phyloP scores from a whole-genome alignment of 768 basidiomycete species.

The Russula virescens region DNA sequence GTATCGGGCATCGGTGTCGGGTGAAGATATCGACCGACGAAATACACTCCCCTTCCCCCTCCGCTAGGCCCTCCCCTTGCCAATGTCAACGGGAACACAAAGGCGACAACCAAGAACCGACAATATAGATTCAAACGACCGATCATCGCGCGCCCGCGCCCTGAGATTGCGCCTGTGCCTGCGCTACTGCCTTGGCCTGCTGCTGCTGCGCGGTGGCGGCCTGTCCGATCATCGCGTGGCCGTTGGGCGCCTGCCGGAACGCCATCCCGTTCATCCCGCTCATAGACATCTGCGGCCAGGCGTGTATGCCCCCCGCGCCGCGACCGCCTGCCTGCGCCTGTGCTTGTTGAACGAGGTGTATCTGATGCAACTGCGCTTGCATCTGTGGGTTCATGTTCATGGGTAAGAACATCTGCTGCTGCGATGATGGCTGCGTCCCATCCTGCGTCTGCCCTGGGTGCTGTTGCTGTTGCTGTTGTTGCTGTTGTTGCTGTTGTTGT shows the following conservation, averaged over 20 bases:
- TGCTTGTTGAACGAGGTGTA: background rate
- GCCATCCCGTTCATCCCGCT: constrained; percentile 3
- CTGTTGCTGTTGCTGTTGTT: constrained; percentile 24
- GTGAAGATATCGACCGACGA: no score
- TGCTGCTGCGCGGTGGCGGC: background rate
- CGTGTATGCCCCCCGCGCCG: background rate
- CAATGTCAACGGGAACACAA: no score
- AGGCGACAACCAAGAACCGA: no score
- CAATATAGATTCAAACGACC: no score
- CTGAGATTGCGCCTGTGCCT: constrained; percentile 21
- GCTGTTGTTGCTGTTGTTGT: constrained; percentile 25
- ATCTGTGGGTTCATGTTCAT: constrained; percentile 24
- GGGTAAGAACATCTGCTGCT: constrained; percentile 25
- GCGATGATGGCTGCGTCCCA: constrained; percentile 20
- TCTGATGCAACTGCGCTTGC: constrained; percentile 17
- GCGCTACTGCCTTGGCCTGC: constrained; percentile 7
- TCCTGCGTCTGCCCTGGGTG: constrained; percentile 25
- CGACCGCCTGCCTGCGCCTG: constrained; percentile 24
- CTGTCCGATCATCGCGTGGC: background rate
- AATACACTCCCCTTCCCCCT: no score
- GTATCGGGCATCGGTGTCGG: no score
- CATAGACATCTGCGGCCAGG: background rate
- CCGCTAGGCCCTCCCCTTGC: no score
- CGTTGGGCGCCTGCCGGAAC: constrained; percentile 1
- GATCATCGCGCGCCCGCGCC: constrained; percentile 13